Evolutionary conservation across 2,329 filamentous ascomycete genomes (phyloP).

Genomic region (Verticillium alfalfae): DNA sequence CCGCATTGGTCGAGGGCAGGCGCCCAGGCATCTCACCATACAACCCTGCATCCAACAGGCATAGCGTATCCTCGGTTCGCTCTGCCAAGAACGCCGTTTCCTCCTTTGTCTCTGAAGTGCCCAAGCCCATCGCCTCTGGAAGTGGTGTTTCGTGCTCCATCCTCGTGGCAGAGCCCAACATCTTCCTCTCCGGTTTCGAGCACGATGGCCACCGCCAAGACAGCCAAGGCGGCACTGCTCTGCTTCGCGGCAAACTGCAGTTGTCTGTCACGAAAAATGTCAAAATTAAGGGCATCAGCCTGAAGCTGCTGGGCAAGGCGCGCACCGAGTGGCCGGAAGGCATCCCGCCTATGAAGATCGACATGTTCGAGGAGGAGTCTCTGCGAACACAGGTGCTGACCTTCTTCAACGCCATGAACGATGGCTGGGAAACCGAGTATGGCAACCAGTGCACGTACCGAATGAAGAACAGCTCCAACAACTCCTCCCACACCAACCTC

Average conservation of each 20-base stretch:
- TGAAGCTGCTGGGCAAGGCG: conserved; percentile 80
- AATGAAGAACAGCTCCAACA: conserved; percentile 32
- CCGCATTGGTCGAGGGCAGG: conserved; percentile 8
- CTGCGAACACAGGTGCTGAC: conserved; percentile 84
- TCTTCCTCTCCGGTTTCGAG: conserved; percentile 76
- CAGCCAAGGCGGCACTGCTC: conserved; percentile 65
- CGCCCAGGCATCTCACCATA: conserved; percentile 13
- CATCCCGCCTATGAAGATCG: conserved; percentile 80
- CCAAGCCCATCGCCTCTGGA: conserved; percentile 74
- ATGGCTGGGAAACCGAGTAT: conserved; percentile 54
- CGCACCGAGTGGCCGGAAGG: conserved; percentile 96
- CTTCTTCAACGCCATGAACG: conserved; percentile 79
- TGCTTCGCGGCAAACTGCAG: conserved; percentile 79
- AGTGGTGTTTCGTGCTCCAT: conserved; percentile 73
- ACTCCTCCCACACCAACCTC: conserved; percentile 24
- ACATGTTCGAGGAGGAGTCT: conserved; percentile 77
- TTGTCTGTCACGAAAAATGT: conserved; percentile 80
- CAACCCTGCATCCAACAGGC: conserved; percentile 30
- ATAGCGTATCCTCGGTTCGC: conserved; percentile 45
- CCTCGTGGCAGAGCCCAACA: conserved; percentile 69
- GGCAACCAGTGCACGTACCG: conserved; percentile 58
- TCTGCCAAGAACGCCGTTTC: conserved; percentile 45
- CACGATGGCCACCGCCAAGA: conserved; percentile 55
- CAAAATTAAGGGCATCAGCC: conserved; percentile 85
- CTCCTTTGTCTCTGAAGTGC: conserved; percentile 46